Percentiles rank a stretch among this genome's conserved stretches.
Evolutionary conservation across 2,329 filamentous ascomycete genomes (phyloP).

Genomic region (Eutypella sp.): DNA sequence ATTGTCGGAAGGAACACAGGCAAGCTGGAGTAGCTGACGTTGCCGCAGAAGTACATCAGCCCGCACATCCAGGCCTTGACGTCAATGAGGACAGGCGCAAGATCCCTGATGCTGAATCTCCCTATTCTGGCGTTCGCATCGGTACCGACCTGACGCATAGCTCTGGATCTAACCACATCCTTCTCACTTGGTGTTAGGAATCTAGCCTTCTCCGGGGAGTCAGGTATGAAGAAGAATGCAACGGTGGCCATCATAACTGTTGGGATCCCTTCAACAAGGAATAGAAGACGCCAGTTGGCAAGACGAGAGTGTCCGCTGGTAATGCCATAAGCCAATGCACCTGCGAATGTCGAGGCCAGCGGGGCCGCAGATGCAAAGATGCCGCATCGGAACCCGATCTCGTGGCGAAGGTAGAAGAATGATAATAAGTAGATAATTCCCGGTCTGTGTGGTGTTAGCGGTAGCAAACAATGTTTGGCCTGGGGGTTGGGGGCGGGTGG

Average conservation of each 20-base stretch:
- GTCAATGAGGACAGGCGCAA: constrained; percentile 55
- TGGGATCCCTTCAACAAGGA: constrained; percentile 79
- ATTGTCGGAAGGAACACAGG: constrained; percentile 85
- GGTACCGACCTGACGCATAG: constrained; percentile 47
- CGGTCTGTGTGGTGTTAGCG: constrained; percentile 9
- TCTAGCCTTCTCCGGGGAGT: constrained; percentile 60
- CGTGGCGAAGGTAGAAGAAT: constrained; percentile 21
- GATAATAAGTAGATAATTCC: constrained; percentile 9
- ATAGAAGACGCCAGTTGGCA: constrained; percentile 77
- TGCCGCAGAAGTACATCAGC: constrained; percentile 80
- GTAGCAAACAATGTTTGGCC: background rate
- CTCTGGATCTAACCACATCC: constrained; percentile 64
- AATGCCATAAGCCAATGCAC: constrained; percentile 73
- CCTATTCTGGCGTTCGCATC: constrained; percentile 25
- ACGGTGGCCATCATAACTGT: constrained; percentile 67
- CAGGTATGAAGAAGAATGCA: constrained; percentile 72
- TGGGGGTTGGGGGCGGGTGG: too few relatives aligned
- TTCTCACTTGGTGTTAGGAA: constrained; percentile 61
- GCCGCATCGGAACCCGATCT: constrained; percentile 20
- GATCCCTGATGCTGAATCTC: constrained; percentile 49
- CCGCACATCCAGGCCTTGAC: constrained; percentile 70
- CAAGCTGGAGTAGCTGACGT: constrained; percentile 81
- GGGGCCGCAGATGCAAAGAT: constrained; percentile 62
- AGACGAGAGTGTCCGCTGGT: constrained; percentile 66
- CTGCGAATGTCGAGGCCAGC: constrained; percentile 76